phyloP scores from a whole-genome alignment of 768 basidiomycete species.

The Ramaria sp. region DNA sequence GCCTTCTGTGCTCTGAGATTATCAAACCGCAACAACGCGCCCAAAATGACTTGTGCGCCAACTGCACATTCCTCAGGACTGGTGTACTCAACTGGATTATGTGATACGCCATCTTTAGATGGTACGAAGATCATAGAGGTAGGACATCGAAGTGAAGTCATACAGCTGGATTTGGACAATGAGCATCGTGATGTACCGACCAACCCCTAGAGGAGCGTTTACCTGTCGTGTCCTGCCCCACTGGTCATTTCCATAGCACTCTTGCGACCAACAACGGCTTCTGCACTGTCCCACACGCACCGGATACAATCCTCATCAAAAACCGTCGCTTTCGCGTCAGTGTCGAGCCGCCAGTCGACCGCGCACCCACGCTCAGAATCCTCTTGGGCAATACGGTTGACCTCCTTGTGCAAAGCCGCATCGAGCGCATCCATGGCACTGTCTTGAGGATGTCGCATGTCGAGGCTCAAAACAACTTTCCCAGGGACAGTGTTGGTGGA shows the following conservation, averaged over 20 bases:
- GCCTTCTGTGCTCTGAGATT: not conserved
- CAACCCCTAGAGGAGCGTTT: not conserved
- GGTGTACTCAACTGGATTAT: constrained; percentile 9
- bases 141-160: constrained; percentile 5
- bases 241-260: constrained; percentile 1
- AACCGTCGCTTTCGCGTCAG: constrained; percentile 6
- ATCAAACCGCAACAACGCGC: constrained; percentile 5
- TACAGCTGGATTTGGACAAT: not conserved
- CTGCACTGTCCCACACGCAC: constrained; percentile 8
- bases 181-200: not conserved
- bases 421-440: not conserved
- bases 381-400: not conserved
- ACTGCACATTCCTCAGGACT: constrained; percentile 9
- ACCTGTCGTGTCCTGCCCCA: constrained; percentile 9
- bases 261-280: constrained; percentile 4
- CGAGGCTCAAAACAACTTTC: constrained; percentile 12
- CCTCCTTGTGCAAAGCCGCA: not conserved
- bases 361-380: constrained; percentile 5
- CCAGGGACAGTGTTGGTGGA: constrained; percentile 12
- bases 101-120: constrained; percentile 9
- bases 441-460: constrained; percentile 6
- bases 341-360: constrained; percentile 7
- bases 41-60: constrained; percentile 6
- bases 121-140: constrained; percentile 9
- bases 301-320: constrained; percentile 6